Base-by-base conservation (phyloP, 805 yeast genomes). In the Metschnikowia bowlesiae region DNA sequence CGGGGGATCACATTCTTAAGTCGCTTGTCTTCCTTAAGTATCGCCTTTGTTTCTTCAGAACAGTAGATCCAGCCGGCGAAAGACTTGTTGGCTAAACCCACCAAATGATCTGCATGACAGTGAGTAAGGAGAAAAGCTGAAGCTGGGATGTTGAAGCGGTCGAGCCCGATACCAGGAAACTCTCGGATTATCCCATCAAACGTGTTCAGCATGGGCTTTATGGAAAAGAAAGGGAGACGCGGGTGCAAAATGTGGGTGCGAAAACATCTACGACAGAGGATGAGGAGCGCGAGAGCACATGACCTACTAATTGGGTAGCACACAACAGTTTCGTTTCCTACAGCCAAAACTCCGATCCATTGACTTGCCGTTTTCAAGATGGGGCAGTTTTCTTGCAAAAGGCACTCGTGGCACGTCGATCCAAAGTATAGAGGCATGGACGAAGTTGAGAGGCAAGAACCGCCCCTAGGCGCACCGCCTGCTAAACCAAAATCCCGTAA, bases 401-500 rank as follows among this genome's bases (percentile, higher is more conserved):
- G 22, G 22, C 22, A 22, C 22, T 4, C 22, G 22, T 3, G 22
- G 22, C 22, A 22, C 22, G 22, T 22, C 22, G 5, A 22, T 22
- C 5, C 22, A 22, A 22, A 22, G 22, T 4, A 4, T 22, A 22
- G 22, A 22, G 4, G 22, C 22, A 22, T 22, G 22, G 22, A 22
- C 22, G 22, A 22, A 4, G 5, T 22, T 22, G 22, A 22, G 22
- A 22, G 22, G 22, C 22, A 22, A 22, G 22, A 22, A 22, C 22
- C 22, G 5, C 22, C 22, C 18, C 22, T 5, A 22, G 22, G 22
- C 22, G 16, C 9, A 33, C 7, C n/a, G 9, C 30, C 4, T n/a
- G 18, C 38, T 49, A 57, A 8, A 89, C 89, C 43, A 92, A 70
- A 8, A 89, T 76, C 0, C 97, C 97, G 60, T 81, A 75, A 63